Conservation (phyloP, 2,329 filamentous ascomycete genomes). For the Raffaelea ambrosiae region DNA sequence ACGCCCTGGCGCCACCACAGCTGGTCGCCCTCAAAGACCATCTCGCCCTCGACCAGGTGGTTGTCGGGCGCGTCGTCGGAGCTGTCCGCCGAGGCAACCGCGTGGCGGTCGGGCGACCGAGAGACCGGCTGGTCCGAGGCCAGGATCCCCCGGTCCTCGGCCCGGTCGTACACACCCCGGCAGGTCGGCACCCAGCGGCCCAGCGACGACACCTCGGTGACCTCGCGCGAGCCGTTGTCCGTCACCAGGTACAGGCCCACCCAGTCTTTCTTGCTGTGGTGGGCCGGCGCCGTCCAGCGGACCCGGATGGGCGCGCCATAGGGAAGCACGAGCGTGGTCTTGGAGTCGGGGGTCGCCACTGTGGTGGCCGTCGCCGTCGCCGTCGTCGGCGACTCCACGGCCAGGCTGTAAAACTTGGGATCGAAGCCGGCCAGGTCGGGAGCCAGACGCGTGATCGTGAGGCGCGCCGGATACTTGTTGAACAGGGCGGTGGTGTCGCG, state of each 20-base stretch:
- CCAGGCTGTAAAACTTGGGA: constrained; percentile 69
- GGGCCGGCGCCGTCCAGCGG: constrained; percentile 79
- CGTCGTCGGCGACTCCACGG: constrained; percentile 66
- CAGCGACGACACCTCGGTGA: constrained; percentile 75
- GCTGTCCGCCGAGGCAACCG: constrained; percentile 14
- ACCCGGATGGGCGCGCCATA: constrained; percentile 88
- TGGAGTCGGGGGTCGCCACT: constrained; percentile 41
- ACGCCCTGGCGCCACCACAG: constrained; percentile 95
- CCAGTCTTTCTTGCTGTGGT: constrained; percentile 90
- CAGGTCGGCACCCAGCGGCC: constrained; percentile 85
- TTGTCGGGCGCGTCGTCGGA: constrained; percentile 39
- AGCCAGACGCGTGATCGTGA: constrained; percentile 72
- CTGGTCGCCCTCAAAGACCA: constrained; percentile 85
- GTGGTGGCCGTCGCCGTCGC: neutral
- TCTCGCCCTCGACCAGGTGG: constrained; percentile 66
- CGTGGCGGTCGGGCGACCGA: constrained; percentile 15
- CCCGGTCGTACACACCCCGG: constrained; percentile 65
- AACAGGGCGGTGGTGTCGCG: constrained; percentile 82
- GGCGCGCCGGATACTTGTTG: constrained; percentile 77
- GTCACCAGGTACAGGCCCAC: constrained; percentile 93
- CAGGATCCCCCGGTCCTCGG: constrained; percentile 67
- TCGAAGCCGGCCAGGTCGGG: constrained; percentile 74
- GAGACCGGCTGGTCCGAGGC: constrained; percentile 54
- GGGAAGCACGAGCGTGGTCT: constrained; percentile 64
- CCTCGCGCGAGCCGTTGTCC: constrained; percentile 79